These are phyloP conservation scores for Cryptosporidium felis DNA, from an alignment of 169 alveolate genomes.

Conservation along the genomic window DNA sequence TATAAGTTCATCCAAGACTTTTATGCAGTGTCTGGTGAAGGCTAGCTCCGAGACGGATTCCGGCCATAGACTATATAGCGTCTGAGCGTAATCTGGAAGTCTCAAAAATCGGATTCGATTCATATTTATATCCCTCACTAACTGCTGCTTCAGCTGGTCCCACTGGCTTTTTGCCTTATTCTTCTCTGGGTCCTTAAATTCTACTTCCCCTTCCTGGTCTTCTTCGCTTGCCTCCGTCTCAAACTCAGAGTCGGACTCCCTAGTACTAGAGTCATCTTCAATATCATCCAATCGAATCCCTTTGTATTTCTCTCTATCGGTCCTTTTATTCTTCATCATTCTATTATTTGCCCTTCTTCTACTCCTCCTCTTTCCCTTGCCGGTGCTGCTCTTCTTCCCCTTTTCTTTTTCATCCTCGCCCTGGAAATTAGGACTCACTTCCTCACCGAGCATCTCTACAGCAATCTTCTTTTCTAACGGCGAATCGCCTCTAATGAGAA, in stretches of 20 bases:
- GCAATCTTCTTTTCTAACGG: too few species aligned
- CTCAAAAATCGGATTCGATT: conserved; percentile 33
- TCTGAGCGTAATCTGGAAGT: conserved; percentile 48
- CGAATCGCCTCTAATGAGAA: too few species aligned
- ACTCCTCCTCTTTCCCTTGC: too few species aligned
- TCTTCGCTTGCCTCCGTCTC: not conserved
- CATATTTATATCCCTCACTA: conserved; percentile 42
- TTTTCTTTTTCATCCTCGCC: too few species aligned
- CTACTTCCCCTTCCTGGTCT: not conserved
- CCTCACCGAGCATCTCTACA: too few species aligned
- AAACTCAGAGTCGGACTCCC: conserved; percentile 19
- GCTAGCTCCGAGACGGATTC: not conserved
- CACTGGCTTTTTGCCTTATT: conserved; percentile 39
- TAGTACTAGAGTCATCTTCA: too few species aligned
- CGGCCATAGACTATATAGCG: conserved; percentile 57
- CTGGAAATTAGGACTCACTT: too few species aligned
- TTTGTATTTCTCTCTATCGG: too few species aligned
- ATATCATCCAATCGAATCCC: too few species aligned
- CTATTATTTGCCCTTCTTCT: too few species aligned
- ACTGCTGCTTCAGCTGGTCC: conserved; percentile 37
- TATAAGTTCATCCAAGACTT: conserved; percentile 39
- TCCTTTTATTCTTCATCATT: too few species aligned
- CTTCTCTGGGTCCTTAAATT: not conserved
- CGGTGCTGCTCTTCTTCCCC: too few species aligned
- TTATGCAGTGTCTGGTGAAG: conserved; percentile 13